Base-by-base conservation (phyloP, 495 filamentous ascomycete genomes). In the Penicillium angulare region DNA sequence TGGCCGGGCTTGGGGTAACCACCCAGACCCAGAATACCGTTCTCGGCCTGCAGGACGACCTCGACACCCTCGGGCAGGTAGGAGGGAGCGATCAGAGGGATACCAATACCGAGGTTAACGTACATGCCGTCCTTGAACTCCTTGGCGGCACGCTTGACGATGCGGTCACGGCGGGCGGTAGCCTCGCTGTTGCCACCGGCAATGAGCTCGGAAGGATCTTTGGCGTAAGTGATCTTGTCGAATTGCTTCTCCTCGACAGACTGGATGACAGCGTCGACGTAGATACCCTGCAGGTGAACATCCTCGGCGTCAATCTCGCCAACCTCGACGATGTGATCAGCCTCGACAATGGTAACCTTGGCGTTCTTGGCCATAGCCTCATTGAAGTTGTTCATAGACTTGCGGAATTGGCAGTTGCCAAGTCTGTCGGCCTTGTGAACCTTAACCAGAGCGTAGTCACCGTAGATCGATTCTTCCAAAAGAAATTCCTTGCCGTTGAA, bases 101-200 rank as follows among this genome's bases (percentile, higher is more conserved):
- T 93, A 55, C 90, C 90, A 59, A 96, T 92, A 47, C 90, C 90
- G 17, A 96, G 76, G 71, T 96, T 96, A 51, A 89, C 90, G 62
- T 95, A 95, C 88, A 92, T 93, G 57, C 90, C 90, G 60, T 95
- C 89, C 73, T 89, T 84, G 72, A 96, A 92, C 67, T 96, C 90
- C 75, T 90, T 92, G 33, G 90, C 90, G 1, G 90, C 90, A 47
- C 90, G 77, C 59, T 81, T 79, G 21, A 93, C 87, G 60, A 96
- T 96, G 23, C 87, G 78, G 68, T 92, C 88, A 45, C 90, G 80
- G 76, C 88, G 89, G 49, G 74, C 79, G 16, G 85, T 86, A 22
- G 80, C 82, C 34, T 86, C 85, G 17, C 88, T 86, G 5, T 76
- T 80, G 60, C 72, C 78, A 72, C 80, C 81, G 50, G 75, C 67